Percentiles rank a stretch among this genome's conserved stretches.
Evolutionary conservation across 2,329 filamentous ascomycete species (phyloP).

Genomic region (Penicillium sp.): DNA sequence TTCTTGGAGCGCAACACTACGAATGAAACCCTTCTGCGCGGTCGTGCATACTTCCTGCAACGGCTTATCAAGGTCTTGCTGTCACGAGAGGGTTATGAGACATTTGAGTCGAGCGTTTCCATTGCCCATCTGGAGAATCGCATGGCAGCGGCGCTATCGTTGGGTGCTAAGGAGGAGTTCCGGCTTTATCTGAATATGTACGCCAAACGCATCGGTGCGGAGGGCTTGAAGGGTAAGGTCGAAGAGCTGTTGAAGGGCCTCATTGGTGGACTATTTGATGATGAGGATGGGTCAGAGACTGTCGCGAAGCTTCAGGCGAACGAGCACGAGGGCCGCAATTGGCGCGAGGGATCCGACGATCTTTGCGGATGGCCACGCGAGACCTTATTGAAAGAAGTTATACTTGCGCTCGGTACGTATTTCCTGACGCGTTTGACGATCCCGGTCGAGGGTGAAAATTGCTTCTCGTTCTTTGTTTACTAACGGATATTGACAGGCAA

Average conservation of each 20-base stretch:
- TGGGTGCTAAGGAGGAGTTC: slow-evolving; percentile 88
- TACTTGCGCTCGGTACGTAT: slow-evolving; percentile 78
- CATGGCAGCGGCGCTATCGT: slow-evolving; percentile 76
- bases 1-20: slow-evolving; percentile 92
- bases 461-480: neutral
- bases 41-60: slow-evolving; percentile 84
- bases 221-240: slow-evolving; percentile 79
- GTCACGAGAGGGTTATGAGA: slow-evolving; percentile 83
- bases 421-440: neutral
- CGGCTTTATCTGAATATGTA: slow-evolving; percentile 96
- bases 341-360: slow-evolving; percentile 52
- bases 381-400: slow-evolving; percentile 81
- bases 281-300: slow-evolving; percentile 50
- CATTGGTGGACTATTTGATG: slow-evolving; percentile 61
- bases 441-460: neutral
- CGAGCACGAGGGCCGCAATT: slow-evolving; percentile 40
- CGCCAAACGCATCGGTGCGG: slow-evolving; percentile 86
- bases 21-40: slow-evolving; percentile 83
- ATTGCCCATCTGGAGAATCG: slow-evolving; percentile 94
- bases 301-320: slow-evolving; percentile 22
- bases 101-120: slow-evolving; percentile 82
- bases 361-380: slow-evolving; percentile 88
- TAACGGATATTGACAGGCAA: slow-evolving; percentile 57
- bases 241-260: slow-evolving; percentile 83
- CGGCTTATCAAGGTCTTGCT: slow-evolving; percentile 84